Base-by-base conservation (phyloP, 345 rosid species). In the Hibiscus tridactylites region DNA sequence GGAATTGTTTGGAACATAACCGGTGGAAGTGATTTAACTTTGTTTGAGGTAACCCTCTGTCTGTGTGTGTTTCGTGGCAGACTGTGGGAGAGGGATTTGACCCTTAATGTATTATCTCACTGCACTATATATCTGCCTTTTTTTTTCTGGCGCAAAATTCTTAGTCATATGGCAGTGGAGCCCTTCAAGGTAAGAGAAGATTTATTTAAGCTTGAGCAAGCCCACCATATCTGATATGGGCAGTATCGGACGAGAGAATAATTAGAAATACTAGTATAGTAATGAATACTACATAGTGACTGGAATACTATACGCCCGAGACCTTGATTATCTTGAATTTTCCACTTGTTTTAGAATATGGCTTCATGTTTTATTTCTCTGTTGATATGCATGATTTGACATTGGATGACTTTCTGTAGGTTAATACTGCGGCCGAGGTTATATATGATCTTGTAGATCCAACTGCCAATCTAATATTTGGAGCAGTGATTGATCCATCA, bases 1-100 rank as follows among this genome's bases (percentile, higher is more conserved):
- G 98, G 98, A 65, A 91, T 94, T 21, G 96, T 94, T 56, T 94
- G 98, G 98, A 94, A 91, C 84, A 94, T 94, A 63, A 93, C 98
- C 60, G 98, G 98, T 74, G 98, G 97, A 86, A 85, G 76, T 57
- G 96, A 94, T 80, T 74, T 91, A 75, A 94, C 97, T 76, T 78
- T 94, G 79, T 90, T 84, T 58, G 98, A 91, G 98, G 98, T 91
- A 37, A 66, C 15, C 63, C 54, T 72, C 62, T 75, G 65, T 63
- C 73, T 61, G 31, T 33, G 47, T 17, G 4, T 42, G 65, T 57
- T 2, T 49, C 12, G 3, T 58, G 26, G 11, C 26, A 1, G 24
- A 1, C 46, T 2, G 46, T 8, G 17, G 58, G 58, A 6, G 53
- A 0, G 2, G 11, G n/a, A 49, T 49, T 12, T n/a, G 21, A 13